A percentile compares a stretch with the other conserved stretches of the same genome.
phyloP scores from a whole-genome alignment of 2,329 filamentous ascomycete genomes.

The Aspergillus thermomutatus region DNA sequence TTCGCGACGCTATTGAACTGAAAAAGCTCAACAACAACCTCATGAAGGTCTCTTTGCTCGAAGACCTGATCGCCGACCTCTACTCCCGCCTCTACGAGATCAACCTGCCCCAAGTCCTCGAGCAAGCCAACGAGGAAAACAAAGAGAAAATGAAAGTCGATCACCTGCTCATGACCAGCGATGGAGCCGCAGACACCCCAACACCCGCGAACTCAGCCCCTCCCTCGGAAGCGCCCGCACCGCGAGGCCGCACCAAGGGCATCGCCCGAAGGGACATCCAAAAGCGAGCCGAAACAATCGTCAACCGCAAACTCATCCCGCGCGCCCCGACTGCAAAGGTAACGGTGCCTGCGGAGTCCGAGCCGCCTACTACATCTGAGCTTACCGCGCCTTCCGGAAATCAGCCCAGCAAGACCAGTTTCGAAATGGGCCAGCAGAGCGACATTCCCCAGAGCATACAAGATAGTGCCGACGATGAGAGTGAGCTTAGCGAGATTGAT shows the following conservation, averaged over 20 bases:
- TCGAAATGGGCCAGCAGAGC: conserved; percentile 40
- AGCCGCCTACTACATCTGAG: conserved; percentile 19
- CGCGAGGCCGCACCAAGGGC: conserved; percentile 50
- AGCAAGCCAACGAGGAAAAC: conserved; percentile 43
- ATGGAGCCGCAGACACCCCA: conserved; percentile 27
- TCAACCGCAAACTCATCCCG: conserved; percentile 37
- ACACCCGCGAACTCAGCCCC: conserved; percentile 30
- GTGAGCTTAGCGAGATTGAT: conserved; percentile 63
- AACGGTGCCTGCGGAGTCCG: conserved; percentile 20
- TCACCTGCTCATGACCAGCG: conserved; percentile 42
- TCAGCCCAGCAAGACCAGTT: conserved; percentile 34
- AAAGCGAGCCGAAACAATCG: conserved; percentile 56
- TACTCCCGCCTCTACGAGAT: conserved; percentile 61
- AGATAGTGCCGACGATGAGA: conserved; percentile 66
- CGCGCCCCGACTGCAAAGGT: conserved; percentile 25
- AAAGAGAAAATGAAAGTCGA: conserved; percentile 48
- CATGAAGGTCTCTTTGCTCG: conserved; percentile 80
- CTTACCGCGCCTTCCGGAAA: conserved; percentile 43
- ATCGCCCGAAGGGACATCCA: conserved; percentile 59
- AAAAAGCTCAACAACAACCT: conserved; percentile 80
- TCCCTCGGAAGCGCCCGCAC: conserved; percentile 33
- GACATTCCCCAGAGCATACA: conserved; percentile 60
- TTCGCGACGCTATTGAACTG: conserved; percentile 65
- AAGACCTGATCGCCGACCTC: conserved; percentile 89
- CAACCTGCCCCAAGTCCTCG: conserved; percentile 36